Base-by-base conservation (phyloP, 805 yeast genomes). In the Torulaspora maleeae region DNA sequence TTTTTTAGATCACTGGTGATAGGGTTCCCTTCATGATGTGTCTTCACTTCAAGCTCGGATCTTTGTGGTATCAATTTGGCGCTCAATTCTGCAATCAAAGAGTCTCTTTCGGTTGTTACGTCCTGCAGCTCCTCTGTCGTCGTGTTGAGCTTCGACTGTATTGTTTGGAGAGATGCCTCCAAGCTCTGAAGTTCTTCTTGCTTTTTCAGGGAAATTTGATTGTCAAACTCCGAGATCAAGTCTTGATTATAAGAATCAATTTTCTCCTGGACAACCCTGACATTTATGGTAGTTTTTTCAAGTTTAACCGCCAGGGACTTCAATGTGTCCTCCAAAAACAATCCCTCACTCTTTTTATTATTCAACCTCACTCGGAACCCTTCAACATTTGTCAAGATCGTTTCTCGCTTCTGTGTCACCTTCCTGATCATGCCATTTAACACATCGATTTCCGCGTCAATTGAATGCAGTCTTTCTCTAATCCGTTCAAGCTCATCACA, bases 31-130 rank as follows among this genome's bases (percentile, higher is more conserved):
- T 38, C 37, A 10, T 51, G 44, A 11, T 48, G 20, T 35, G 59
- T 49, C 41, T 58, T 56, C 33, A 52, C 56, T 42, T 47, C 48
- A 13, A 78, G 49, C 29, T 74, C 75, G 19, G 65, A 66, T 44
- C 69, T 61, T 46, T 78, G 77, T 10, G 87, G 86, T 34, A 72
- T 65, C 36, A 80, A 68, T 41, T 75, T 80, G 25, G 80, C 79
- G n/a, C 68, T 63, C 33, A 86, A 60, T 49, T 82, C 88, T 2
- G 83, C 71, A 37, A 77, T 76, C 7, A 77, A 52, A 1, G 66
- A 38, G 38, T 63, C 64, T 2, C 62, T 53, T 5, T 44, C 53
- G 11, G 51, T 35, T 1, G 61, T 53, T 5, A 64, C 37, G 10
- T 48, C 55, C 20, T 54, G 55, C 8, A 62, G 45, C 2, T 59